Evolutionary conservation across 1,284 basidiomycete genomes (phyloP).

Genomic region (Cryptococcus maquisensis): DNA sequence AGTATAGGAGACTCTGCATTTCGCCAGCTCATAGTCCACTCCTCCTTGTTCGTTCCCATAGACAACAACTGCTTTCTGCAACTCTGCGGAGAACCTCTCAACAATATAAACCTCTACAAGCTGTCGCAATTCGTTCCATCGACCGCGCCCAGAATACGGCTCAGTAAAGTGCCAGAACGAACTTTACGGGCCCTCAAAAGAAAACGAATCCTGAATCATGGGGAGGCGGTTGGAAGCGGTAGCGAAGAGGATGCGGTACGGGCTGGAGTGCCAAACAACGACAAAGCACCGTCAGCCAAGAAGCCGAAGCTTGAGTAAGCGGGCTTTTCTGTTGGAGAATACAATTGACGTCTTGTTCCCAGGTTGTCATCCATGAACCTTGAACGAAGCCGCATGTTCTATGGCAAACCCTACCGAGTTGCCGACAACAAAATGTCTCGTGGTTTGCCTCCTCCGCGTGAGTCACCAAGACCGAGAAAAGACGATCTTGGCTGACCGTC

Average conservation of each 20-base stretch:
- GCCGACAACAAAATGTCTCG: slow-evolving; percentile 14
- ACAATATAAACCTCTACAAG: slow-evolving; percentile 23
- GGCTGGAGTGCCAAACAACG: too few relatives aligned
- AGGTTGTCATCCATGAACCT: slow-evolving; percentile 16
- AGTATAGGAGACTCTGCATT: slow-evolving; percentile 50
- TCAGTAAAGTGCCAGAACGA: neutral
- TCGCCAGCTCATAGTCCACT: slow-evolving; percentile 47
- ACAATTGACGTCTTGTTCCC: too few relatives aligned
- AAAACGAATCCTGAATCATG: too few relatives aligned
- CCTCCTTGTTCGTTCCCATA: slow-evolving; percentile 50
- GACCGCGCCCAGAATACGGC: neutral
- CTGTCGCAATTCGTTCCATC: neutral
- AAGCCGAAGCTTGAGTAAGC: too few relatives aligned
- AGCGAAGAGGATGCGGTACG: too few relatives aligned
- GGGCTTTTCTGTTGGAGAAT: too few relatives aligned
- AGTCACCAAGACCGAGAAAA: neutral
- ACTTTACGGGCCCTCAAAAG: neutral
- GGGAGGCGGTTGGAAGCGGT: too few relatives aligned
- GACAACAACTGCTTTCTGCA: slow-evolving; percentile 52
- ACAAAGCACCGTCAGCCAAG: too few relatives aligned
- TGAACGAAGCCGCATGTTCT: slow-evolving; percentile 41
- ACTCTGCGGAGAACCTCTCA: slow-evolving; percentile 49
- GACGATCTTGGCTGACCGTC: neutral
- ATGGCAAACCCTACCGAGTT: slow-evolving; percentile 31
- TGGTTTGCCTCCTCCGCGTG: slow-evolving; percentile 42